Conservation (phyloP, 345 rosid species). For the Linum trigynum region DNA sequence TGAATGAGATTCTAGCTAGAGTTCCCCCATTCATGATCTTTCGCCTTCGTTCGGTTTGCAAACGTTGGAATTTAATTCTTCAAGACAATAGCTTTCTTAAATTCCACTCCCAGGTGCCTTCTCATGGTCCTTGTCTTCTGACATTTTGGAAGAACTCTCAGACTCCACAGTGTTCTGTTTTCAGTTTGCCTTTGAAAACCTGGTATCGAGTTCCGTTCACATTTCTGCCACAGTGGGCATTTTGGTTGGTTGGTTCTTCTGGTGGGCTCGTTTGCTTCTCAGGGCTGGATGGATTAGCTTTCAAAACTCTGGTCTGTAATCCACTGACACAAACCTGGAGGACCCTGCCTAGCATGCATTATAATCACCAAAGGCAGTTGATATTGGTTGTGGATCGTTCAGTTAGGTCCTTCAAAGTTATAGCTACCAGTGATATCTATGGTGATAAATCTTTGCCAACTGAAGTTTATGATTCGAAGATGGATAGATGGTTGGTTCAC, state of each 20-base stretch:
- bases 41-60: slow-evolving; percentile 77
- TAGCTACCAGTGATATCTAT: slow-evolving; percentile 81
- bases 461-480: slow-evolving; percentile 86
- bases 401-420: slow-evolving; percentile 69
- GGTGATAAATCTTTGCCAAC: slow-evolving; percentile 86
- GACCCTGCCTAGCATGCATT: slow-evolving; percentile 72
- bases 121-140: slow-evolving; percentile 85
- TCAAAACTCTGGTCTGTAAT: slow-evolving; percentile 77
- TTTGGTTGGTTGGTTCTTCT: slow-evolving; percentile 90
- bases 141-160: slow-evolving; percentile 91
- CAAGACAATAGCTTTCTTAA: slow-evolving; percentile 79
- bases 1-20: slow-evolving; percentile 79
- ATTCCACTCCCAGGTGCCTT: slow-evolving; percentile 53
- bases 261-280: slow-evolving; percentile 90
- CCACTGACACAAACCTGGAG: slow-evolving; percentile 86
- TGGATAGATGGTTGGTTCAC: slow-evolving; percentile 64
- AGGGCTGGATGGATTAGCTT: slow-evolving; percentile 76
- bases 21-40: slow-evolving; percentile 93
- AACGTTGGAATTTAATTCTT: slow-evolving; percentile 80
- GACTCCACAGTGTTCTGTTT: slow-evolving; percentile 76
- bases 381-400: slow-evolving; percentile 75
- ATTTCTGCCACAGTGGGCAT: slow-evolving; percentile 90
- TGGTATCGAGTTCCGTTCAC: slow-evolving; percentile 87
- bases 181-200: slow-evolving; percentile 77
- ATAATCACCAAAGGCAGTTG: slow-evolving; percentile 78